A percentile compares a stretch with the other conserved stretches of the same genome.
Evolutionary conservation across 257 asterid species (phyloP).

Genomic region (Solanum clarkiae): DNA sequence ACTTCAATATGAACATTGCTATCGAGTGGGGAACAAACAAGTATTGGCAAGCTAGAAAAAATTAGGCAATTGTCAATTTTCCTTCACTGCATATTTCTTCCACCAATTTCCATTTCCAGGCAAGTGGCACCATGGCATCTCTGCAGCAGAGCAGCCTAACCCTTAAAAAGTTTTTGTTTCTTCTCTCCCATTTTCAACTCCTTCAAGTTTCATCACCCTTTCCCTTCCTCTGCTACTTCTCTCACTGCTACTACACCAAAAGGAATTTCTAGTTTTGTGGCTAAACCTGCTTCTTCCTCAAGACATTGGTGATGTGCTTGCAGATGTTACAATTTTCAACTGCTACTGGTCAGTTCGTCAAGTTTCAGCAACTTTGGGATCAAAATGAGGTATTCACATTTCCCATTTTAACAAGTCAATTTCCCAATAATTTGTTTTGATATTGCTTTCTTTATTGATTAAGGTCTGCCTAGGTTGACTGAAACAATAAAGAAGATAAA

Average conservation of each 20-base stretch:
- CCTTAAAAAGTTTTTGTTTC: background rate
- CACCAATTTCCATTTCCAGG: background rate
- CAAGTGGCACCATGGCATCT: constrained; percentile 1
- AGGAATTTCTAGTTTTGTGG: constrained; percentile 2
- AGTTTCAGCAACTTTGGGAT: constrained; percentile 71
- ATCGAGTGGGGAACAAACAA: no score
- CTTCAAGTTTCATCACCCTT: constrained; percentile 8
- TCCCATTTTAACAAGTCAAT: background rate
- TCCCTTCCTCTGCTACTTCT: constrained; percentile 12
- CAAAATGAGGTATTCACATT: constrained; percentile 43
- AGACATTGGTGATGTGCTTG: constrained; percentile 40
- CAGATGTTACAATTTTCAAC: constrained; percentile 52
- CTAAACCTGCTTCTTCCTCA: constrained; percentile 33
- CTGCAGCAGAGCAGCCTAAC: constrained; percentile 10
- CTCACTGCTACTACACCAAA: background rate
- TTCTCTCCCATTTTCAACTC: background rate
- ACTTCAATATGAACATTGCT: no score
- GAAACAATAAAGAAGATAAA: background rate
- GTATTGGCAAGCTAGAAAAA: background rate
- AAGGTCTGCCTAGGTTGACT: background rate
- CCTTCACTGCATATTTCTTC: background rate
- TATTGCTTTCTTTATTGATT: background rate
- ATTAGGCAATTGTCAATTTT: background rate
- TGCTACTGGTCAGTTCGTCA: constrained; percentile 58
- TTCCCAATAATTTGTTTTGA: background rate